phyloP scores from a whole-genome alignment of 495 filamentous ascomycete genomes.

The Mytilinidion resinicola region DNA sequence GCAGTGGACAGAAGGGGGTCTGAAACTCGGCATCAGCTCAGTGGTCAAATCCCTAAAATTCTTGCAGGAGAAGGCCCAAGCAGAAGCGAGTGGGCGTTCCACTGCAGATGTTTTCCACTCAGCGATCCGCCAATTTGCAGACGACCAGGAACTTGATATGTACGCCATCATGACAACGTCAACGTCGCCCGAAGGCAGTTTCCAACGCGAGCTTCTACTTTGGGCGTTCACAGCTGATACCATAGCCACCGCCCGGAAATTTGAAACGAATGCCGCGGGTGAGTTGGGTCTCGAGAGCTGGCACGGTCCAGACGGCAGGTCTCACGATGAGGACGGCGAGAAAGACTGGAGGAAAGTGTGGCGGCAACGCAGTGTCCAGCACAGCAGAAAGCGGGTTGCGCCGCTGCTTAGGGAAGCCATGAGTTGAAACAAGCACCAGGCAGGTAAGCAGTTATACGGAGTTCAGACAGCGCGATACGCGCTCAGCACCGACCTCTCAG shows the following conservation, averaged over 20 bases:
- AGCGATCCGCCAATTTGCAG: constrained; percentile 49
- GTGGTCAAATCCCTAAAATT: constrained; percentile 62
- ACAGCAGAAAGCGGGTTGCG: constrained; percentile 85
- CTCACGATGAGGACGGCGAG: constrained; percentile 4
- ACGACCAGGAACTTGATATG: constrained; percentile 54
- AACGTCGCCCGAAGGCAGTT: constrained; percentile 45
- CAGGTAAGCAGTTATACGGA: not conserved
- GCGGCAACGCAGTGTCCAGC: constrained; percentile 55
- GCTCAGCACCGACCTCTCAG: constrained; percentile 5
- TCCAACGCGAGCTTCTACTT: constrained; percentile 69
- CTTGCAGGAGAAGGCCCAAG: constrained; percentile 51
- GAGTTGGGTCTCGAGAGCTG: constrained; percentile 54
- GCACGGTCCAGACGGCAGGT: constrained; percentile 26
- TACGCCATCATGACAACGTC: constrained; percentile 73
- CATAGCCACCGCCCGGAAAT: constrained; percentile 46
- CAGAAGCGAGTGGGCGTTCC: constrained; percentile 32
- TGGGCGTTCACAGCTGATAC: constrained; percentile 48
- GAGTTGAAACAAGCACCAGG: constrained; percentile 19
- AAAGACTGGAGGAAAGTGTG: constrained; percentile 30
- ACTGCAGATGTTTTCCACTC: constrained; percentile 42
- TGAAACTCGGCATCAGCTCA: constrained; percentile 67
- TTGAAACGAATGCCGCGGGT: constrained; percentile 43
- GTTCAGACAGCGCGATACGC: constrained; percentile 13
- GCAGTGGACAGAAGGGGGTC: constrained; percentile 60
- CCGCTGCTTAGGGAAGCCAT: constrained; percentile 69